Evolutionary conservation across 257 asterid species (phyloP), one percentile per base, ranked within the genome.

Genomic region (Phtheirospermum japonicum): DNA sequence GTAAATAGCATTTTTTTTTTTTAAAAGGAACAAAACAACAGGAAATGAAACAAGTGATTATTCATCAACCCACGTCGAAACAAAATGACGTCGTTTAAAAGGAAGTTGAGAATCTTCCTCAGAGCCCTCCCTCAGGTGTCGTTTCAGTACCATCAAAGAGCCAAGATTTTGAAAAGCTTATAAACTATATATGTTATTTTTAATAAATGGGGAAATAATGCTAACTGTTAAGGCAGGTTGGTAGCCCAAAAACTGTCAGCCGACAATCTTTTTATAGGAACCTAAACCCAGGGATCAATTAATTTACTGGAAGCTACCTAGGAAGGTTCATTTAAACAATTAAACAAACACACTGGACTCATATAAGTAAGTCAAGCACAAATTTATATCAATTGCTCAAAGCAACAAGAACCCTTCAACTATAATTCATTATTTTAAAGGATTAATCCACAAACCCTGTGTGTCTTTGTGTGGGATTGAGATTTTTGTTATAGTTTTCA

Each of bases 91-190:
- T 62, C 84, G 86, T 69, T 77, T 72, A 65, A 36, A 75, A 66
- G 87, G 82, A 74, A 59, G 63, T 43, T 73, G 77, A 67, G 86
- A 79, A 30, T 78, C 72, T 37, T 66, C 96, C 76, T 75, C 91
- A 36, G 66, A 80, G 40, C 76, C 86, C 54, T 73, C 83, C 58
- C 74, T 50, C 14, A 73, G 66, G 33, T 64, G 72, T 59, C 98
- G 81, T 66, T 83, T 88, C 68, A 18, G 71, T 73, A 76, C 84
- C 97, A 88, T 88, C 81, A 83, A 76, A 75, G 51, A 60, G 11
- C 54, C 68, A 75, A 40, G 20, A 54, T 31, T 28, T 65, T 59
- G 20, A 57, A 69, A 66, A 55, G n/a, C 60, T 52, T 13, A 19
- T 20, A 17, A 30, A 37, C 13, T 23, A 43, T 36, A 70, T 9